Evolutionary conservation across 257 asterid species (phyloP).

Genomic region (Ajuga chamaepitys): DNA sequence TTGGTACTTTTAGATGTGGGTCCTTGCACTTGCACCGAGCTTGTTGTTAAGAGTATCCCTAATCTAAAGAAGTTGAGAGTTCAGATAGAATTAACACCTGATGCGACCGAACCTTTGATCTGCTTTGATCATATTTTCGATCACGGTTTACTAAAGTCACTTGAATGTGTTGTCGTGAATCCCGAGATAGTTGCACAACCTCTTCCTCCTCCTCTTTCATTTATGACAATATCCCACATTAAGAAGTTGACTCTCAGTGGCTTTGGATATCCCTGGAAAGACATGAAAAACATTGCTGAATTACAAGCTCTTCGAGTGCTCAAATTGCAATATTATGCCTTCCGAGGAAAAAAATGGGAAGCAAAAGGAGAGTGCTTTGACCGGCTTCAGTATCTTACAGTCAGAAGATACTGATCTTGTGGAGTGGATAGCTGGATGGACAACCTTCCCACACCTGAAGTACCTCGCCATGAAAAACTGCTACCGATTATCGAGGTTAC

Average conservation of each 20-base stretch:
- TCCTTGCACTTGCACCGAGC: neutral
- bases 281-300: neutral
- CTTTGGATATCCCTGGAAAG: conserved; percentile 6
- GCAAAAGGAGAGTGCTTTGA: neutral
- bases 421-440: no score
- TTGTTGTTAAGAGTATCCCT: neutral
- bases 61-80: neutral
- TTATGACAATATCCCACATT: neutral
- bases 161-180: neutral
- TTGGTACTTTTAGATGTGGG: no score
- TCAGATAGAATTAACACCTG: neutral
- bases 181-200: neutral
- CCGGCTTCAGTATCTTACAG: neutral
- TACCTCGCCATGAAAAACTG: no score
- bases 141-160: neutral
- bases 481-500: no score
- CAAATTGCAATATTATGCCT: conserved; percentile 10
- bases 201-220: neutral
- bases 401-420: no score
- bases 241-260: conserved; percentile 10
- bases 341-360: conserved; percentile 6
- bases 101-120: neutral
- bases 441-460: no score
- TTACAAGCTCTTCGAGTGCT: conserved; percentile 10
- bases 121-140: neutral